Evolutionary conservation across 2,329 filamentous ascomycete genomes (phyloP).

Genomic region (Penicillium sp.): DNA sequence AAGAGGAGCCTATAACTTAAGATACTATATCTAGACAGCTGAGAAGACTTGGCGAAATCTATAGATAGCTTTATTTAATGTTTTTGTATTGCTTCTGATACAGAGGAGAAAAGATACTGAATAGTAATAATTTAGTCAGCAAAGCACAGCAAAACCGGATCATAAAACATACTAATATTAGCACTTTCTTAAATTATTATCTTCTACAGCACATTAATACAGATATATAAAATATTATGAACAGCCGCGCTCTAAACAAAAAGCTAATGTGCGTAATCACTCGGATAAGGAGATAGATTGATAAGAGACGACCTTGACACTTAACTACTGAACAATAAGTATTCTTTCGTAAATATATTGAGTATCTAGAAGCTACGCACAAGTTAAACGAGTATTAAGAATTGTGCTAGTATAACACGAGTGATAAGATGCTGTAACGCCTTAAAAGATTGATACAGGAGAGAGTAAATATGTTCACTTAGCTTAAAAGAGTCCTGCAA

Average conservation of each 20-base stretch:
- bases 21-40: constrained; percentile 6
- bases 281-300: constrained; percentile 17
- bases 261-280: constrained; percentile 12
- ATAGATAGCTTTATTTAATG: constrained; percentile 11
- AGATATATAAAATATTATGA: constrained; percentile 18
- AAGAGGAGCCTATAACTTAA: constrained; percentile 6
- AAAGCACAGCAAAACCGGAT: constrained; percentile 37
- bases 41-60: constrained; percentile 15
- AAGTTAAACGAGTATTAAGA: constrained; percentile 6
- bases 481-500: no score
- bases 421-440: not conserved
- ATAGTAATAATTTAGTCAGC: constrained; percentile 24
- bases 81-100: constrained; percentile 9
- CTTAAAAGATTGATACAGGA: constrained; percentile 8
- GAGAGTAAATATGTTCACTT: constrained; percentile 8
- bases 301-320: constrained; percentile 11
- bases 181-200: constrained; percentile 27
- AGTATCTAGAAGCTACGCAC: constrained; percentile 10
- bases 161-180: constrained; percentile 26
- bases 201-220: constrained; percentile 17
- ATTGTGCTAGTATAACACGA: constrained; percentile 2
- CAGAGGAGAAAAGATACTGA: constrained; percentile 15
- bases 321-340: constrained; percentile 4
- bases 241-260: constrained; percentile 10
- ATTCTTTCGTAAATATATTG: not conserved